These are phyloP conservation scores for Fusarium coicis DNA, from an alignment of 2,329 filamentous ascomycete species.

Conservation along the genomic window DNA sequence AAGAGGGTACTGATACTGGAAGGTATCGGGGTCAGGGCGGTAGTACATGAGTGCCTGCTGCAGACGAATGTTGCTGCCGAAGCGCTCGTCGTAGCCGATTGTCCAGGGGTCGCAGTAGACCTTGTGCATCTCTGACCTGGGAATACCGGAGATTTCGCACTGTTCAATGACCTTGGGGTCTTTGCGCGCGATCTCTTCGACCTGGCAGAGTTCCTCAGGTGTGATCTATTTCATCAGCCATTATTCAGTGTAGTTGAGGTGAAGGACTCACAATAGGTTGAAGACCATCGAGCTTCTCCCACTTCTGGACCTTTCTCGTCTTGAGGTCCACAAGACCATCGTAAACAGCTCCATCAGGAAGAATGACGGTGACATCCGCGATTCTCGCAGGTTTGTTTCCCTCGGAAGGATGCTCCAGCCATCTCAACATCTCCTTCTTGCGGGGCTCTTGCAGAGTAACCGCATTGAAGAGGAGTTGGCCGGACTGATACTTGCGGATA, in stretches of 20 bases:
- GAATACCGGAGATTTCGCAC: conserved; percentile 84
- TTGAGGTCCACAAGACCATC: conserved; percentile 84
- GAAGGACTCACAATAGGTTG: conserved; percentile 75
- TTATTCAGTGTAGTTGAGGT: neutral
- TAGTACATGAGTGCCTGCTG: conserved; percentile 98
- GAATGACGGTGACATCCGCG: conserved; percentile 87
- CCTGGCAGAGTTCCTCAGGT: conserved; percentile 86
- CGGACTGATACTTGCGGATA: conserved; percentile 72
- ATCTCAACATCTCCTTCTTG: conserved; percentile 84
- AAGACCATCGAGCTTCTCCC: conserved; percentile 79
- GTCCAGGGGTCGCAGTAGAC: conserved; percentile 98
- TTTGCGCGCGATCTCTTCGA: conserved; percentile 79
- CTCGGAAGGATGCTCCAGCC: conserved; percentile 74
- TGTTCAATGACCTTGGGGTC: conserved; percentile 92
- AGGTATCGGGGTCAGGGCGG: conserved; percentile 84
- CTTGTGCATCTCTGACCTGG: conserved; percentile 88
- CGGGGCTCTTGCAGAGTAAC: conserved; percentile 86
- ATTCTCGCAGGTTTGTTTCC: conserved; percentile 73
- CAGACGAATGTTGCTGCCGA: conserved; percentile 79
- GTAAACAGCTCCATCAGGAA: conserved; percentile 79
- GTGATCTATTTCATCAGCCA: conserved; percentile 70
- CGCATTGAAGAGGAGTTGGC: conserved; percentile 84
- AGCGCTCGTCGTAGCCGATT: conserved; percentile 92
- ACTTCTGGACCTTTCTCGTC: conserved; percentile 73
- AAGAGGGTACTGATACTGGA: conserved; percentile 89